These are phyloP conservation scores for Pogostemon cablin DNA, from an alignment of 257 asterid genomes.

Conservation along the genomic window DNA sequence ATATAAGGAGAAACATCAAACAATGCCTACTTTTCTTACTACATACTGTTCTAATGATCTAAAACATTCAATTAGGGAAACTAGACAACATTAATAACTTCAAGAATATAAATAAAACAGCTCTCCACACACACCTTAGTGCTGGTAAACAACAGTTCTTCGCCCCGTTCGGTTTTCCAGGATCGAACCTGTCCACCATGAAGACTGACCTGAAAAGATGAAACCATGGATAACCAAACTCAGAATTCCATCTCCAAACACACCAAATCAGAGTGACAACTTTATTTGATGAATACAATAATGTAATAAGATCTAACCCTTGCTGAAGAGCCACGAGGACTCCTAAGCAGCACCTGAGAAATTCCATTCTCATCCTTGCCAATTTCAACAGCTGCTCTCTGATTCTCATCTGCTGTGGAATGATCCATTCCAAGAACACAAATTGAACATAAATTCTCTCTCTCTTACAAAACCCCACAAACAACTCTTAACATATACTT, in stretches of 20 bases:
- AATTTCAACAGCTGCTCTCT: conserved; percentile 51
- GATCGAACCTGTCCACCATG: conserved; percentile 97
- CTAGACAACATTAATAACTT: no score
- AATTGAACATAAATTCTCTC: conserved; percentile 34
- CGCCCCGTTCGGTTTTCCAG: conserved; percentile 73
- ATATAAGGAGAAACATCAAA: no score
- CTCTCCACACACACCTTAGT: conserved; percentile 53
- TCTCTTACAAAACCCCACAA: conserved; percentile 23
- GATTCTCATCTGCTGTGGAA: conserved; percentile 44
- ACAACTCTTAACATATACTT: conserved; percentile 14
- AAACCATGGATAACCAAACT: neutral
- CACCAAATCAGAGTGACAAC: neutral
- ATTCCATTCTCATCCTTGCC: conserved; percentile 62
- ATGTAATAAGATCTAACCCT: conserved; percentile 54
- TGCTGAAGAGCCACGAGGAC: conserved; percentile 71
- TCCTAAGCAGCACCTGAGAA: conserved; percentile 62
- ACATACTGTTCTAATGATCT: no score
- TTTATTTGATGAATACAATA: neutral
- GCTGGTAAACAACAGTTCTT: conserved; percentile 75
- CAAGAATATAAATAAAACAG: neutral
- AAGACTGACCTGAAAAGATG: conserved; percentile 64
- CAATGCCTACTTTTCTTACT: no score
- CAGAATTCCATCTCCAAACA: neutral
- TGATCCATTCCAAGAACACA: conserved; percentile 59
- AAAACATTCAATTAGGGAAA: neutral